Conservation (phyloP, 257 asterid genomes). For the Petunia secreta region DNA sequence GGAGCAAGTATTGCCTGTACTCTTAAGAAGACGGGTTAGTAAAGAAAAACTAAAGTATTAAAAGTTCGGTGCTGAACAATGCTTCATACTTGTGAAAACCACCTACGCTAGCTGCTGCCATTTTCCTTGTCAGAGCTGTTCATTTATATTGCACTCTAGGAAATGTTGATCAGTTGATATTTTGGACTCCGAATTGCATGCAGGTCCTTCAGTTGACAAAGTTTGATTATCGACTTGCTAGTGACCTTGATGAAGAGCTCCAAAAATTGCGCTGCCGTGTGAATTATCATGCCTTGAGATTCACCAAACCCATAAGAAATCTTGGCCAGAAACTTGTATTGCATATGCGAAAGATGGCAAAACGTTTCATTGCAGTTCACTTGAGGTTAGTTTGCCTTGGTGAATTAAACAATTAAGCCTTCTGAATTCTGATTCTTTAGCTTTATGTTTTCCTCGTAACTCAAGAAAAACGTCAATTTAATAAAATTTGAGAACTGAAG, state of each 20-base stretch:
- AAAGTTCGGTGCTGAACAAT: neutral
- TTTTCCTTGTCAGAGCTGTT: conserved; percentile 8
- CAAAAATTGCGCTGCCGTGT: conserved; percentile 95
- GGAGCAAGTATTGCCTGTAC: conserved; percentile 94
- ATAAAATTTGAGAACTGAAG: conserved; percentile 15
- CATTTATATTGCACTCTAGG: neutral
- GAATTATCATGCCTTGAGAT: conserved; percentile 90
- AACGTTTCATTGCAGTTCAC: conserved; percentile 89
- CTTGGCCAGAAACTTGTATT: conserved; percentile 81
- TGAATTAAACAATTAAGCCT: neutral
- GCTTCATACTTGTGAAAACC: neutral
- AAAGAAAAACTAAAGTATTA: neutral
- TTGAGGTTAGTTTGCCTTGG: conserved; percentile 64
- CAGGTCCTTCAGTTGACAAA: conserved; percentile 99
- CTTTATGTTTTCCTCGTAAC: neutral
- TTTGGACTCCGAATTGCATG: conserved; percentile 29
- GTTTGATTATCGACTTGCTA: conserved; percentile 95
- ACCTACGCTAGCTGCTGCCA: conserved; percentile 6
- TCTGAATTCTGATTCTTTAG: neutral
- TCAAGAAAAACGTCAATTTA: neutral
- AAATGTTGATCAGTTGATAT: neutral
- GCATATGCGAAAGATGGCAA: conserved; percentile 82
- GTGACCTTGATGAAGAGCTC: conserved; percentile 80
- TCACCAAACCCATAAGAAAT: conserved; percentile 77
- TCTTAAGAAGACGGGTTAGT: conserved; percentile 91